Evolutionary conservation across 2,329 filamentous ascomycete species (phyloP), one percentile per base, ranked within the genome.

Genomic region (Pseudogymnoascus sp.): DNA sequence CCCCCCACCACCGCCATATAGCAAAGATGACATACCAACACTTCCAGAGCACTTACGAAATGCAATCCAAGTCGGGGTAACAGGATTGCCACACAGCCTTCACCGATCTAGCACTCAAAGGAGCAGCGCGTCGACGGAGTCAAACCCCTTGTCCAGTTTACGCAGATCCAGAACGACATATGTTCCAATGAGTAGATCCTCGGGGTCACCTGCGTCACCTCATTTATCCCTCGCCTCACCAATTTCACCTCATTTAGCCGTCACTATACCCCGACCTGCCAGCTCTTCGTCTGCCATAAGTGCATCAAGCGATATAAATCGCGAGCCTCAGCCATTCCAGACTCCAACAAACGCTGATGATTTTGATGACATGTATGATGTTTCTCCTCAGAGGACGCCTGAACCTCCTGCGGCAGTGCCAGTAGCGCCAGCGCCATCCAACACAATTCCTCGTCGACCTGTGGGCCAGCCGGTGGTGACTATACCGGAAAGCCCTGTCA

Each of bases 1-100:
- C 4, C 89, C 90, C 4, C 91, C 91, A 4, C 91, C 91, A 7
- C 91, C 91, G 2, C 90, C 90, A 0, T 96, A 96, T 69, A 84
- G 86, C 41, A 83, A 84, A 62, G 86, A 89, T 0, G 75, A 76
- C n/a, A 72, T 77, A 37, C 67, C 69, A 37, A 69, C 69, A 31
- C 62, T 74, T 25, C 72, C 73, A 25, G 72, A 72, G 40, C 69
- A 74, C 61, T 71, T 75, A 25, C 71, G 71, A 58, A 69, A 71
- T 66, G 71, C 70, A 37, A 63, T 74, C 12, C 65, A 69, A 16
- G 70, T 69, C 41, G 70, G 72, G 33, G 68, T 69, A 62, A 66
- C 69, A 59, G 66, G 71, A 2, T 70, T 62, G 49, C 33, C 68
- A 43, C 28, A 45, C 5, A 67, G 62, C 23, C 61, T 67, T 5